Percentiles rank a stretch among this genome's conserved stretches.
Evolutionary conservation across 257 asterid species (phyloP).

Genomic region (Ocimum tenuiflorum): DNA sequence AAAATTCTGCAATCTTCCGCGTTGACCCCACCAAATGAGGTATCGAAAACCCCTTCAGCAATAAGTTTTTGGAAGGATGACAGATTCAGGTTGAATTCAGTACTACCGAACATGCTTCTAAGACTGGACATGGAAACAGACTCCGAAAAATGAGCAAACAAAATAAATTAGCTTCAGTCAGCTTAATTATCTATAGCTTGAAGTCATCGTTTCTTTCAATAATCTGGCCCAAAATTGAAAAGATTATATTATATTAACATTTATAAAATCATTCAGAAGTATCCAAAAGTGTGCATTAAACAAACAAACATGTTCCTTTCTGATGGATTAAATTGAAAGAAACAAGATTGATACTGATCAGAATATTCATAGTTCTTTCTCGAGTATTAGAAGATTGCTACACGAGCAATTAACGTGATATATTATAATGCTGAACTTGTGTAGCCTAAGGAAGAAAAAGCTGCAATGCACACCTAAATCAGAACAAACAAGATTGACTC

Average conservation of each 20-base stretch:
- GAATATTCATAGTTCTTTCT: not conserved
- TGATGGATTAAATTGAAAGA: not conserved
- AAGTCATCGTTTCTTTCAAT: not conserved
- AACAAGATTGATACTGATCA: not conserved
- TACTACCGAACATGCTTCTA: conserved; percentile 55
- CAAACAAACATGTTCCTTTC: not conserved
- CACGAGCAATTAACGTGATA: too few species aligned
- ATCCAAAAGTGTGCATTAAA: not conserved
- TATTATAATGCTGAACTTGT: too few species aligned
- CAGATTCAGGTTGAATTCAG: conserved; percentile 47
- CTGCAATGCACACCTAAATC: too few species aligned
- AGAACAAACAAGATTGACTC: not conserved
- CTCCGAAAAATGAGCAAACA: not conserved
- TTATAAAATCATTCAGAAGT: not conserved
- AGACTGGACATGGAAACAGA: conserved; percentile 40
- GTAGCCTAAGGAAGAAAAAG: too few species aligned
- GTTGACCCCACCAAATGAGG: conserved; percentile 45
- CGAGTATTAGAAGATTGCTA: not conserved
- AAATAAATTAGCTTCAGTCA: not conserved
- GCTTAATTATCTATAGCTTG: not conserved
- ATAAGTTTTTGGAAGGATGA: conserved; percentile 67
- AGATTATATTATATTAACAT: not conserved
- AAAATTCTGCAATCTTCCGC: conserved; percentile 47
- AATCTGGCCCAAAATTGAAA: not conserved
- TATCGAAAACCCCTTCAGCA: conserved; percentile 62